A percentile compares a stretch with the other conserved stretches of the same genome.
These are phyloP conservation scores for Plantago major DNA, from an alignment of 257 asterid species.

Conservation along the genomic window DNA sequence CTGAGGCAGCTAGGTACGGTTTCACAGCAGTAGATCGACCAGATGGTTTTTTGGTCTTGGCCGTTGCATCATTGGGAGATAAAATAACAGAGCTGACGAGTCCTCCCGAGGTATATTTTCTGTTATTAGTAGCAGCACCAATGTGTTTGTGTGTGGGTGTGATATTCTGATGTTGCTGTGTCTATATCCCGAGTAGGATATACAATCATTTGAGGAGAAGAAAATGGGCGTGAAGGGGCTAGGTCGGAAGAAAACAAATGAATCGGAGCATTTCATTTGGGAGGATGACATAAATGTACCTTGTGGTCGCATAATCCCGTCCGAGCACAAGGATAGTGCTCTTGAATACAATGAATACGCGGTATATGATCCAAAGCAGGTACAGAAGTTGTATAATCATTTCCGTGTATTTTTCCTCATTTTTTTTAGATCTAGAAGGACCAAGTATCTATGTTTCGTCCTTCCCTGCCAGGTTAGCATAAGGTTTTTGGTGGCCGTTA, in stretches of 20 bases:
- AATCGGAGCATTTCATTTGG: slow-evolving; percentile 76
- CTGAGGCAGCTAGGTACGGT: slow-evolving; percentile 85
- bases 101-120: slow-evolving; percentile 37
- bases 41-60: slow-evolving; percentile 77
- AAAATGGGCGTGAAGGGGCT: slow-evolving; percentile 52
- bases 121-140: not conserved
- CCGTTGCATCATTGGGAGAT: slow-evolving; percentile 70
- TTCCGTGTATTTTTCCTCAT: not conserved
- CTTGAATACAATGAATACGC: slow-evolving; percentile 85
- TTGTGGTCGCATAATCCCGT: slow-evolving; percentile 53
- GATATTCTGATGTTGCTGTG: not conserved
- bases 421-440: not conserved
- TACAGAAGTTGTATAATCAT: not conserved
- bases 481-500: slow-evolving; percentile 72
- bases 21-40: slow-evolving; percentile 81
- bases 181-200: slow-evolving; percentile 28
- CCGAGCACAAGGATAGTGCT: slow-evolving; percentile 54
- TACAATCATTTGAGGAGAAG: slow-evolving; percentile 51
- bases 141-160: not conserved
- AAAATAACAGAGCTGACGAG: slow-evolving; percentile 32
- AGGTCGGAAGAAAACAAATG: slow-evolving; percentile 76
- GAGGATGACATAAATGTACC: slow-evolving; percentile 73
- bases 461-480: slow-evolving; percentile 44
- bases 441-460: no score
- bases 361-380: slow-evolving; percentile 72